Conservation (phyloP, 2,329 filamentous ascomycete genomes). For the Pyrenophora tritici-repentis region DNA sequence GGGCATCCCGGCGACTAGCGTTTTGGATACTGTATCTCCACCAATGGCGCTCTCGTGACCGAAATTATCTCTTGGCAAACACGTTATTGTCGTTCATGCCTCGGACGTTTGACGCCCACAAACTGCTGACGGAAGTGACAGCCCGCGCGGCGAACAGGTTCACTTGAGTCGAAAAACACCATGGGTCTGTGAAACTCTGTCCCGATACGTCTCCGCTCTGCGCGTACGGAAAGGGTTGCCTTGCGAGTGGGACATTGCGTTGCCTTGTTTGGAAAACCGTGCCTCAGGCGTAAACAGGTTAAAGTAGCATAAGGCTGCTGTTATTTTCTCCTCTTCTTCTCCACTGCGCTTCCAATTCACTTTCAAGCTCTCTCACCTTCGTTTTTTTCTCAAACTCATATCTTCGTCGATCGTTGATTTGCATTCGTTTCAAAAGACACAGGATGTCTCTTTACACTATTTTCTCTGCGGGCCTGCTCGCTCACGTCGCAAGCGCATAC, state of each 20-base stretch:
- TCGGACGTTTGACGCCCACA: constrained; percentile 2
- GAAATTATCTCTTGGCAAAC: constrained; percentile 3
- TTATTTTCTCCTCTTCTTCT: not conserved
- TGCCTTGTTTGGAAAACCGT: not conserved
- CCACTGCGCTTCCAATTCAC: constrained; percentile 8
- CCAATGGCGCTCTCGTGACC: constrained; percentile 4
- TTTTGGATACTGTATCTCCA: constrained; percentile 5
- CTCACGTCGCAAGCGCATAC: constrained; percentile 37
- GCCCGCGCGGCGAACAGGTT: constrained; percentile 7
- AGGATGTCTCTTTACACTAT: constrained; percentile 41
- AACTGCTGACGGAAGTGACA: not conserved
- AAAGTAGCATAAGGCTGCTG: not conserved
- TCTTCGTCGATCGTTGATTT: constrained; percentile 11
- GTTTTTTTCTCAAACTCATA: not conserved
- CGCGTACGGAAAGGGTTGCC: too few species aligned
- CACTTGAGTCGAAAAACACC: constrained; percentile 9
- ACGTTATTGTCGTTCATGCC: constrained; percentile 12
- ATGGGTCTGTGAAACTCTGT: constrained; percentile 9
- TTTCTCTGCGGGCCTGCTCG: constrained; percentile 32
- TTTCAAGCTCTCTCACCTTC: constrained; percentile 1
- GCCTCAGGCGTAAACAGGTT: constrained; percentile 2
- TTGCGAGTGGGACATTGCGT: too few species aligned
- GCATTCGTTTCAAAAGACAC: constrained; percentile 26
- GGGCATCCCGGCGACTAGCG: constrained; percentile 15
- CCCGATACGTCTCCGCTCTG: too few species aligned